Evolutionary conservation across 768 basidiomycete genomes (phyloP).

Genomic region (Tremella fuciformis): DNA sequence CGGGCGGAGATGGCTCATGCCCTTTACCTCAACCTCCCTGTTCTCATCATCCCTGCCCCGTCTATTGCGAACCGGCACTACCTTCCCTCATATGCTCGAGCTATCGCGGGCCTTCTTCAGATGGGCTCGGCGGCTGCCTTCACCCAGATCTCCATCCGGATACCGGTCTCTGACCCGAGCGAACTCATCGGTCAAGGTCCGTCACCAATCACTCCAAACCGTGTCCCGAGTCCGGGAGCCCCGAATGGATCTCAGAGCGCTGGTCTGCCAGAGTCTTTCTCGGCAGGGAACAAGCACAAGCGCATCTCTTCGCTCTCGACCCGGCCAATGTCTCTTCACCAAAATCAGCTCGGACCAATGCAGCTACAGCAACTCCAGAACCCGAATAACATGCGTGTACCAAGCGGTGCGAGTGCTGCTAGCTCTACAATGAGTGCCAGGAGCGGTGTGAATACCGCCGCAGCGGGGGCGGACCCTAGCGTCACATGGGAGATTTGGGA

Average conservation of each 20-base stretch:
- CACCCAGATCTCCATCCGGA: conserved; percentile 70
- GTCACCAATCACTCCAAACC: conserved; percentile 13
- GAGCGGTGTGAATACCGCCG: conserved; percentile 8
- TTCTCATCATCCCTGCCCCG: conserved; percentile 86
- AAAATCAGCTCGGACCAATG: conserved; percentile 58
- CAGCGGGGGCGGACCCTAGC: conserved; percentile 42
- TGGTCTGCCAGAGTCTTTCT: background rate
- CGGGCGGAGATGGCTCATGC: conserved; percentile 90
- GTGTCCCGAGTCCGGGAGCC: background rate
- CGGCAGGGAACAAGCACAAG: conserved; percentile 39
- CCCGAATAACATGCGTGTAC: conserved; percentile 8
- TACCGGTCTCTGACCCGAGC: conserved; percentile 55
- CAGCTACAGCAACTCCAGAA: conserved; percentile 3
- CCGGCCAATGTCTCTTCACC: conserved; percentile 34
- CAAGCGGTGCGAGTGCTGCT: conserved; percentile 25
- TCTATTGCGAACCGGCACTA: conserved; percentile 63
- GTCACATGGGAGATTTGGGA: conserved; percentile 99
- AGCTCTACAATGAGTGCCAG: conserved; percentile 23
- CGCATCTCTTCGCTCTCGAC: conserved; percentile 41
- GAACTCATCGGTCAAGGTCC: conserved; percentile 56
- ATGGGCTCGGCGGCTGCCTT: conserved; percentile 63
- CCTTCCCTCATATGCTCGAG: conserved; percentile 88
- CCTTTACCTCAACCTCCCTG: conserved; percentile 80
- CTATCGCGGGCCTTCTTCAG: conserved; percentile 68
- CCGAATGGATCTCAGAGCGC: conserved; percentile 3